These are phyloP conservation scores for Hypoxylon lienhwacheense DNA, from an alignment of 495 filamentous ascomycete species.

Conservation along the genomic window DNA sequence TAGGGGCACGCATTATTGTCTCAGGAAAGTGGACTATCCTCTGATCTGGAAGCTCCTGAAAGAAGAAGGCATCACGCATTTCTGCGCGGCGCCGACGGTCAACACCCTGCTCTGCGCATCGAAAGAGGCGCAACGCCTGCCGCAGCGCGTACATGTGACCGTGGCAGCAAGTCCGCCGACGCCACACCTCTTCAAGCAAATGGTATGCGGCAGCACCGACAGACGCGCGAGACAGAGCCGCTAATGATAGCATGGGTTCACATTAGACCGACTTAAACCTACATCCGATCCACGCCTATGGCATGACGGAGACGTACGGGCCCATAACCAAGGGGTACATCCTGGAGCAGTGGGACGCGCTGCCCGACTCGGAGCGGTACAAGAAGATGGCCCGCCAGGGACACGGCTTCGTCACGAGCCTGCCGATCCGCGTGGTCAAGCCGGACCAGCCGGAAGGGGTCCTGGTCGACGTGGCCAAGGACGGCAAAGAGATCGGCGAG, in stretches of 20 bases:
- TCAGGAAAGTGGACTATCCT: conserved; percentile 92
- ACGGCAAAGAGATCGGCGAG: conserved; percentile 92
- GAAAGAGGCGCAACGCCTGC: conserved; percentile 66
- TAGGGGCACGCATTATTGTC: conserved; percentile 89
- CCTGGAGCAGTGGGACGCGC: conserved; percentile 75
- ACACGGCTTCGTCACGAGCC: conserved; percentile 84
- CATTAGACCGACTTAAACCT: conserved; percentile 67
- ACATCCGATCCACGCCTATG: conserved; percentile 91
- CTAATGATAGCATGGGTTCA: neutral
- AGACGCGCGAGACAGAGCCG: neutral
- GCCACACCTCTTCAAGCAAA: conserved; percentile 85
- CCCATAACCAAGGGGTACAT: conserved; percentile 93
- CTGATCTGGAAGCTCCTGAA: conserved; percentile 88
- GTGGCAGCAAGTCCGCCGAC: conserved; percentile 92
- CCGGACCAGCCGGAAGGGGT: conserved; percentile 65
- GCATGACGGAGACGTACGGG: conserved; percentile 93
- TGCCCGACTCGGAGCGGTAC: conserved; percentile 74
- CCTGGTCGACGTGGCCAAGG: conserved; percentile 72
- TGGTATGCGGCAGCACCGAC: conserved; percentile 55
- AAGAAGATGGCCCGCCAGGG: conserved; percentile 85
- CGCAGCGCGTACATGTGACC: conserved; percentile 77
- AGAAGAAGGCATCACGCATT: conserved; percentile 85
- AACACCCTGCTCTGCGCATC: conserved; percentile 88
- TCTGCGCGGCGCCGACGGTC: conserved; percentile 94
- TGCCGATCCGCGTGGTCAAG: conserved; percentile 83